Evolutionary conservation across 1,139 yeast species (phyloP), one percentile per base, ranked within the genome.

Genomic region (Pichiaceae sp.): DNA sequence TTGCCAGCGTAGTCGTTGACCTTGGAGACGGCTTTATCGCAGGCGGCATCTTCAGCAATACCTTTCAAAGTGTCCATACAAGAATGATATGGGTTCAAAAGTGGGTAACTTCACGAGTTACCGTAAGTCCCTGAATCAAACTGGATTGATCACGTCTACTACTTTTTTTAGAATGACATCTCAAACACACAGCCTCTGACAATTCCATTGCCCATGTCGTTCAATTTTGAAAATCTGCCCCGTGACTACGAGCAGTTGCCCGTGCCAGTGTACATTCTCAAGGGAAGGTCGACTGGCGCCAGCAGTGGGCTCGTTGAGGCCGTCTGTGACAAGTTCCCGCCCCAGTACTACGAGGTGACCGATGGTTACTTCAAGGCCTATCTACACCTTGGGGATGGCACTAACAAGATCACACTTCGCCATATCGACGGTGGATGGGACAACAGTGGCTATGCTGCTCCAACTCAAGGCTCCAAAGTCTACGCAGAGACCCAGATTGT

Each of bases 361-460:
- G 64, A 72, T 32, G 78, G 81, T 1, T 69, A 70, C 42, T 91
- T 87, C 66, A 89, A 86, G 54, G 85, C 84, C 0, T 85, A 83
- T 46, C 68, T 89, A 23, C 72, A 78, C 23, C 38, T 53, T 17
- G 41, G 48, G 16, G 77, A 83, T 0, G 87, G 89, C 8, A 63
- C 60, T 17, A 83, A 82, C 48, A 54, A 48, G 2, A 57, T 82
- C 33, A 41, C 50, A 4, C 21, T 57, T 2, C 47, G 46, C 17
- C 57, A 52, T 33, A 33, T 53, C 11, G 48, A 50, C 16, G 59
- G 60, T 0, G 31, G 34, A 2, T 46, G 49, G 34, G 38, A 39
- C 16, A 16, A 34, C 4, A 46, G 48, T 31, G 60, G 59, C 3
- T 51, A 43, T 32, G 53, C 57, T 12, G 48, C 38, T 56, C 62